phyloP scores from a whole-genome alignment of 2,329 filamentous ascomycete species.

The Neurospora sp. region DNA sequence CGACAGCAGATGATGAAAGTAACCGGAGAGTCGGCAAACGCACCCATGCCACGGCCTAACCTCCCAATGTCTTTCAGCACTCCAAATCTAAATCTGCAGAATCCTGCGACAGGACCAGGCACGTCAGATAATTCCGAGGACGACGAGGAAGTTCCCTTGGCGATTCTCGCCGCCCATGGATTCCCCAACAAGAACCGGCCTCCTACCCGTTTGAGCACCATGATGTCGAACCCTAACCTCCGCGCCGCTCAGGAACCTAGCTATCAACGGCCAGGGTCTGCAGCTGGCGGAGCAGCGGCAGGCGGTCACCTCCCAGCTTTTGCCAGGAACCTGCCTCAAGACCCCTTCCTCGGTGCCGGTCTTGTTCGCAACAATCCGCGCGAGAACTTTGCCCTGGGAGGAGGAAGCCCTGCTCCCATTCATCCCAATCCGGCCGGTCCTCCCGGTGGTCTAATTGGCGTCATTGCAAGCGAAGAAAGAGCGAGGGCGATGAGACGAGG shows the following conservation, averaged over 20 bases:
- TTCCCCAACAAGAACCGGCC: constrained; percentile 73
- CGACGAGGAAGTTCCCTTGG: constrained; percentile 80
- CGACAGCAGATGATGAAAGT: constrained; percentile 96
- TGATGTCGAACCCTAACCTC: constrained; percentile 63
- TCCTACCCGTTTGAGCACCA: constrained; percentile 54
- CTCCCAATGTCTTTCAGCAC: constrained; percentile 51
- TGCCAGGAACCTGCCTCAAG: constrained; percentile 69
- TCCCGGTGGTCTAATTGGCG: constrained; percentile 73
- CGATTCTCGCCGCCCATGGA: constrained; percentile 78
- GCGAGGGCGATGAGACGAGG: constrained; percentile 68
- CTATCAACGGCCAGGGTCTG: constrained; percentile 44
- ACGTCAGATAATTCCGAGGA: constrained; percentile 54
- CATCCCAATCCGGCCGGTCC: constrained; percentile 34
- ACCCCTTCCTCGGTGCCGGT: constrained; percentile 74
- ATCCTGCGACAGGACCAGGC: constrained; percentile 20
- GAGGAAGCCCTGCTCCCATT: constrained; percentile 35
- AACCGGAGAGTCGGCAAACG: constrained; percentile 58
- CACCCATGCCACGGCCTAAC: constrained; percentile 39
- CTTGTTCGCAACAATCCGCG: constrained; percentile 62
- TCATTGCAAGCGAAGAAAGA: constrained; percentile 78
- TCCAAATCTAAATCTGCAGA: constrained; percentile 50
- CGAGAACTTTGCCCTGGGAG: constrained; percentile 64
- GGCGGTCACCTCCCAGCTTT: constrained; percentile 62
- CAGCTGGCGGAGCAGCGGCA: constrained; percentile 39
- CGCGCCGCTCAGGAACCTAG: constrained; percentile 40